These are phyloP conservation scores for Populus tremula DNA, from an alignment of 345 rosid species.

Conservation along the genomic window DNA sequence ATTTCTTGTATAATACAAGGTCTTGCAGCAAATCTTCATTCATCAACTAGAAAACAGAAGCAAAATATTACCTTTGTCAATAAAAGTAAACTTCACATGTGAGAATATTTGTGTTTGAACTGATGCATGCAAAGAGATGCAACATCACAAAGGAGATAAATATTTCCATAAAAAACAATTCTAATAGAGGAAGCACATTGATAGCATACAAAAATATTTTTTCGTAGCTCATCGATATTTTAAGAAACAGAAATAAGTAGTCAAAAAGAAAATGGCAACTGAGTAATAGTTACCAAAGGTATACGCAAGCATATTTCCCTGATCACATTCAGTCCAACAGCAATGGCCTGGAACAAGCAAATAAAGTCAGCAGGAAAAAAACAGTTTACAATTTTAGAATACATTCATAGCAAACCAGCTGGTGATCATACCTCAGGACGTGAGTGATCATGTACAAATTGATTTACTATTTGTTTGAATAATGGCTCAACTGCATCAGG, in stretches of 20 bases:
- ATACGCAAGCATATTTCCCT: slow-evolving; percentile 95
- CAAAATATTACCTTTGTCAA: slow-evolving; percentile 1
- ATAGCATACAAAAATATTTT: neutral
- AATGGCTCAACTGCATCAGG: slow-evolving; percentile 98
- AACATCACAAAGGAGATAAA: too few species aligned
- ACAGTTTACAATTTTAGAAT: neutral
- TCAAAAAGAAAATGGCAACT: neutral
- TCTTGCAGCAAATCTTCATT: slow-evolving; percentile 94
- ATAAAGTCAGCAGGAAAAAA: neutral
- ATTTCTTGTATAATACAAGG: slow-evolving; percentile 79
- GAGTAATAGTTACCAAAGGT: slow-evolving; percentile 59
- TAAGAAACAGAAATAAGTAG: neutral
- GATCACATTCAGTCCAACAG: slow-evolving; percentile 82
- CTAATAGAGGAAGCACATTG: too few species aligned
- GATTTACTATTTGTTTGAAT: slow-evolving; percentile 87
- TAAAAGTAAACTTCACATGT: neutral
- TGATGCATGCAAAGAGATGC: neutral
- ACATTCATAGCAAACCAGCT: neutral
- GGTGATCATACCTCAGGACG: slow-evolving; percentile 68
- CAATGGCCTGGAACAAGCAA: slow-evolving; percentile 59
- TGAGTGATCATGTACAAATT: slow-evolving; percentile 87
- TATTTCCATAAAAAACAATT: too few species aligned
- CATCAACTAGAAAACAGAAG: slow-evolving; percentile 65
- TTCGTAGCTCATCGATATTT: neutral
- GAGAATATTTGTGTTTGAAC: neutral